Percentiles rank a stretch among this genome's conserved stretches.
Evolutionary conservation across 805 yeast species (phyloP).

Genomic region (Pachysolen tannophilus): DNA sequence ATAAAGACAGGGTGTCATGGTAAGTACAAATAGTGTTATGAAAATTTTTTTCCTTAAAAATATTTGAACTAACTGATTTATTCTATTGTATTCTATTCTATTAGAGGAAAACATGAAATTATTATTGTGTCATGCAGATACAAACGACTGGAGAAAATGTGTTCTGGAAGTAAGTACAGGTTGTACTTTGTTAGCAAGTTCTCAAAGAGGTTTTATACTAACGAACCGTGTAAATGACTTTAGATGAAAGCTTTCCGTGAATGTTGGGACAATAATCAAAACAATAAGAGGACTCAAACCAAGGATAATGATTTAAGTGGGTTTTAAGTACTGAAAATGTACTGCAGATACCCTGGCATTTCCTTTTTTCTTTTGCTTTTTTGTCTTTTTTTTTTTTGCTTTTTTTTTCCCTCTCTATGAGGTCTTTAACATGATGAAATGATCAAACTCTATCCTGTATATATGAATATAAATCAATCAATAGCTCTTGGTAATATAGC

Average conservation of each 20-base stretch:
- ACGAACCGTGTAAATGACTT: background rate
- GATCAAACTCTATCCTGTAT: too few relatives aligned
- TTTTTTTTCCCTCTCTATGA: too few relatives aligned
- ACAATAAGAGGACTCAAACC: constrained; percentile 29
- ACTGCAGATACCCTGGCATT: too few relatives aligned
- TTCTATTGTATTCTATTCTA: constrained; percentile 7
- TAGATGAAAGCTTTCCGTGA: constrained; percentile 33
- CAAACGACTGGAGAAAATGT: constrained; percentile 75
- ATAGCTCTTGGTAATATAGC: too few relatives aligned
- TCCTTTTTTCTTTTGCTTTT: too few relatives aligned
- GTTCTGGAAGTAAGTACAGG: constrained; percentile 43
- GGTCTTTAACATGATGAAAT: too few relatives aligned
- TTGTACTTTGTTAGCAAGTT: background rate
- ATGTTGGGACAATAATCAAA: constrained; percentile 33
- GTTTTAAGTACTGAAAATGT: too few relatives aligned
- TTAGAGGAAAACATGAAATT: constrained; percentile 59
- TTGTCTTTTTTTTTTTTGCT: too few relatives aligned
- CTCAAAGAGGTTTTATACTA: background rate
- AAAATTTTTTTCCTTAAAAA: background rate
- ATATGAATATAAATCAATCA: too few relatives aligned
- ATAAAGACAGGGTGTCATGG: constrained; percentile 67
- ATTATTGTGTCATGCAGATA: constrained; percentile 74
- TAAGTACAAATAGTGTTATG: constrained; percentile 17
- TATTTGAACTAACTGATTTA: background rate
- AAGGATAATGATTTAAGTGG: constrained; percentile 23